Base-by-base conservation (phyloP, 495 filamentous ascomycete species). In the Hypoxylon lenormandii region DNA sequence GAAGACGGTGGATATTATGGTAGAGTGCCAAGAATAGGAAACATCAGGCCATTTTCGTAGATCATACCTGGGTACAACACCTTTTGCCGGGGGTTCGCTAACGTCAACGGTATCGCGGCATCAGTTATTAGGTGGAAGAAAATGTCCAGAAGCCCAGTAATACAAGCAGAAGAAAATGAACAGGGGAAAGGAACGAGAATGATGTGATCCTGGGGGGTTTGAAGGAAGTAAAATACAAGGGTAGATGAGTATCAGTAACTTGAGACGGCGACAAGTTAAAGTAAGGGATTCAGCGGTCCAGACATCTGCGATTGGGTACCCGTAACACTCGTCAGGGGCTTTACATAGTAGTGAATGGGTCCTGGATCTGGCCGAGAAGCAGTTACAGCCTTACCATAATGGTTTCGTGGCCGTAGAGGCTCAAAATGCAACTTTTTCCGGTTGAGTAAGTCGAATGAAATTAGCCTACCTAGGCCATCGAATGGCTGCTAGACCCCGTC, bases 21-120 rank as follows among this genome's bases (percentile, higher is more conserved):
- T 65, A 70, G 77, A 64, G 51, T 70, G 74, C 69, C 75, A 77
- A 76, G 74, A 66, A 58, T 66, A 60, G 66, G 74, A 80, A 80
- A 80, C 76, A 79, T 81, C 75, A 72, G 76, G 72, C 71, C 77
- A 80, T 79, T 65, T 64, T 76, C 45, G 80, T 68, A 75, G 78
- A 80, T 82, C 82, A 80, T 84, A 85, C 83, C 82, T 82, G 77
- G 76, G 77, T 79, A 80, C 78, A 79, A 80, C 80, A 80, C 81
- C 80, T 78, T 79, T 78, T 79, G 78, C 74, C 67, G 68, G 70
- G 76, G 57, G 40, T 47, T 79, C 69, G 74, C 73, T 76, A 72
- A 73, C 57, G 64, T 66, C 67, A 68, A 59, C 45, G 51, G 50
- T 61, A 56, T 49, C 42, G 52, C 47, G 64, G 62, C 65, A 72